A percentile compares a stretch with the other conserved stretches of the same genome.
These are phyloP conservation scores for Aspergillus steynii DNA, from an alignment of 495 filamentous ascomycete species.

Conservation along the genomic window DNA sequence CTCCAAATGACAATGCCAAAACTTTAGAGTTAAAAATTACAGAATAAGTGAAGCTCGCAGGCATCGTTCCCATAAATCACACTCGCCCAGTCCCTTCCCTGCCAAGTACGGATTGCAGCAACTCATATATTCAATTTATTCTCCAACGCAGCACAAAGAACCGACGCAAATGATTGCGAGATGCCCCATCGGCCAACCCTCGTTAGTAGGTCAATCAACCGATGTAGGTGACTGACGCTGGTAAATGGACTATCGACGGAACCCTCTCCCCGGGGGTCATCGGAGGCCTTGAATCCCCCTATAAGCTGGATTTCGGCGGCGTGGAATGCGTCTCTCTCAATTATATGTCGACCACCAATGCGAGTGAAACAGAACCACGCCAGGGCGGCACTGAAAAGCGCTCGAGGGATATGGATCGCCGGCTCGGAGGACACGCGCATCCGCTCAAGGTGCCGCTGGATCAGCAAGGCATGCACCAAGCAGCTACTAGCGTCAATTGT, in stretches of 20 bases:
- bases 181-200: conserved; percentile 39
- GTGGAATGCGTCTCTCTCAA: conserved; percentile 19
- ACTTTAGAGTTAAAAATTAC: too few relatives aligned
- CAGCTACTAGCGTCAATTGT: conserved; percentile 28
- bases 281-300: conserved; percentile 5
- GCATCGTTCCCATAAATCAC: too few relatives aligned
- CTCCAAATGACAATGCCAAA: too few relatives aligned
- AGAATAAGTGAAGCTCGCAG: too few relatives aligned
- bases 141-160: conserved; percentile 21
- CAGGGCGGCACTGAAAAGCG: conserved; percentile 26
- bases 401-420: conserved; percentile 33
- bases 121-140: conserved; percentile 4
- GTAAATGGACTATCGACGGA: conserved; percentile 11
- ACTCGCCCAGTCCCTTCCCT: too few relatives aligned
- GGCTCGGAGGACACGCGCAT: conserved; percentile 30
- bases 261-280: conserved; percentile 3
- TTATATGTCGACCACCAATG: conserved; percentile 8
- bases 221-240: conserved; percentile 22
- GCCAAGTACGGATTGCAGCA: background rate
- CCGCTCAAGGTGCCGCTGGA: conserved; percentile 24
- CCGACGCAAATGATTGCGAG: conserved; percentile 29
- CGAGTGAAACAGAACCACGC: conserved; percentile 25
- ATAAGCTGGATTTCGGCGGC: conserved; percentile 24
- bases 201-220: conserved; percentile 33
- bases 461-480: conserved; percentile 26